Base-by-base conservation (phyloP, 2,329 filamentous ascomycete genomes). In the Fonsecaea multimorphosa region DNA sequence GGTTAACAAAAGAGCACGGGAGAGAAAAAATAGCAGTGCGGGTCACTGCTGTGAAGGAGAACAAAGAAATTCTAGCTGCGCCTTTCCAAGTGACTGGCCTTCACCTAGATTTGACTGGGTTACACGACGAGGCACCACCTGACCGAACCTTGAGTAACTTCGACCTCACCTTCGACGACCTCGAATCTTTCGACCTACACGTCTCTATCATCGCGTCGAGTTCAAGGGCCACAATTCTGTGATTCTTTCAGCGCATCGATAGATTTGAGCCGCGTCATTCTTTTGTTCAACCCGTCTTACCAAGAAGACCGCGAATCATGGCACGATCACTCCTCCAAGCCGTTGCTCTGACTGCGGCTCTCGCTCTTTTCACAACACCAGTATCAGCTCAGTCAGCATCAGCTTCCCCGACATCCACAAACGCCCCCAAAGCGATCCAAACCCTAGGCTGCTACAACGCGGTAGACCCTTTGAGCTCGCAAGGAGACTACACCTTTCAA, bases 401-500 rank as follows among this genome's bases (percentile, higher is more conserved):
- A 5, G 29, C 55, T 3, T 16, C 22, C 19, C 40, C 57, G 2
- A 52, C 46, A 8, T 24, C 68, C n/a, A 32, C 67, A 49, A 52
- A 29, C n/a, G 65, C 66, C 19, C 53, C 63, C 12, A 54, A 58
- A 22, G 36, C 71, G 5, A 70, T 72, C 16, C 54, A 59, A 14
- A 72, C 71, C 19, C 65, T 71, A 3, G 71, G 58, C 24, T 72
- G 85, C 53, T 88, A 86, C 77, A 79, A 76, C 49, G 79, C 78
- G 19, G 77, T 79, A 5, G 74, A 74, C n/a, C 80, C 80, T 2
- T 76, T 87, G 59, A 75, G 76, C 55, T 78, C 84, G 67, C 77
- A 82, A 66, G 84, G 82, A 16, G 64, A 72, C 12, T 85, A 80
- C 64, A 78, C 75, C 31, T 88, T 81, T 72, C 85, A 87, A 72